Percentiles rank a stretch among this genome's conserved stretches.
These are phyloP conservation scores for Solanum ossicruentum DNA, from an alignment of 257 asterid species.

Conservation along the genomic window DNA sequence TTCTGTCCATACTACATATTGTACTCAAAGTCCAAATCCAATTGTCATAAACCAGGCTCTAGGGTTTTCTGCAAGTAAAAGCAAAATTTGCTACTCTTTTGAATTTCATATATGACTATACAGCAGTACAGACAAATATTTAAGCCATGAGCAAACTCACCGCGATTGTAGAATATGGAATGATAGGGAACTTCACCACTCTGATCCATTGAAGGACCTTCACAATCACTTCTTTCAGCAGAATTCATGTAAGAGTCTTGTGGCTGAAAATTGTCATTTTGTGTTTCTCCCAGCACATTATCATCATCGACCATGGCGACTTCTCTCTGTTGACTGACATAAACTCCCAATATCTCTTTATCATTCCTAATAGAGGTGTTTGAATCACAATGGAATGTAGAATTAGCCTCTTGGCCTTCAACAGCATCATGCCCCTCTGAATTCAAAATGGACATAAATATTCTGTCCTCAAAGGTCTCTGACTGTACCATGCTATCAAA, in stretches of 20 bases:
- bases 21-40: neutral
- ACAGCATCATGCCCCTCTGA: conserved; percentile 26
- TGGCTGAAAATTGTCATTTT: conserved; percentile 13
- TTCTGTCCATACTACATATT: neutral
- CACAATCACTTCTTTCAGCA: conserved; percentile 26
- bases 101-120: neutral
- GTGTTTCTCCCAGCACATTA: conserved; percentile 20
- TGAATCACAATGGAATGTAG: conserved; percentile 21
- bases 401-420: conserved; percentile 23
- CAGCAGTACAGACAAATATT: neutral
- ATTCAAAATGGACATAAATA: conserved; percentile 21
- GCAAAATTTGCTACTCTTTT: neutral
- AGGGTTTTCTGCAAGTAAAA: neutral
- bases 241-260: conserved; percentile 14
- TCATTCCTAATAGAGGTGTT: conserved; percentile 53
- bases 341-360: conserved; percentile 24
- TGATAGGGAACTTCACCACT: conserved; percentile 28
- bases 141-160: conserved; percentile 21
- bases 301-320: conserved; percentile 19
- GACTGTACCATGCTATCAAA: conserved; percentile 18
- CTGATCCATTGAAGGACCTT: conserved; percentile 12
- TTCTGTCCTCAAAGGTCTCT: conserved; percentile 18
- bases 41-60: neutral
- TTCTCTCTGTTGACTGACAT: conserved; percentile 7
- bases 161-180: conserved; percentile 56